Percentiles rank a stretch among this genome's conserved stretches.
Conservation (phyloP, 148 eudicot genomes). For the Vaccinium corymbosum region DNA sequence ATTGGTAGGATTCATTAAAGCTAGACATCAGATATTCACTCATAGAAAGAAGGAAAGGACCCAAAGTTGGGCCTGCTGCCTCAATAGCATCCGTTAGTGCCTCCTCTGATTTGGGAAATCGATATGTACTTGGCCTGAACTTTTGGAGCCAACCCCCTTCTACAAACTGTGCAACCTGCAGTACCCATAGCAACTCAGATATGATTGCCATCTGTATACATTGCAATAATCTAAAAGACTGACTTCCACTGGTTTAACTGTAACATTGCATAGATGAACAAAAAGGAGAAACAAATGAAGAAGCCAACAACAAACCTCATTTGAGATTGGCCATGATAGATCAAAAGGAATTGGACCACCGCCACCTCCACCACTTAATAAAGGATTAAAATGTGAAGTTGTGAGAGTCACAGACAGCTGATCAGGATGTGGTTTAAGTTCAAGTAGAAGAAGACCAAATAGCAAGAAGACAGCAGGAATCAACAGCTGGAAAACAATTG, state of each 20-base stretch:
- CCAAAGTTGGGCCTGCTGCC: constrained; percentile 86
- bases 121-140: constrained; percentile 53
- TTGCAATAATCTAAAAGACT: neutral
- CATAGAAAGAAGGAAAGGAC: constrained; percentile 81
- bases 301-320: constrained; percentile 43
- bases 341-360: constrained; percentile 95
- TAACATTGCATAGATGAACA: constrained; percentile 1
- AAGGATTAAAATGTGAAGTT: constrained; percentile 84
- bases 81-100: constrained; percentile 72
- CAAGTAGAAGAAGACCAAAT: constrained; percentile 75
- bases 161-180: constrained; percentile 69
- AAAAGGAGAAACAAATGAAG: constrained; percentile 5
- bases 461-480: constrained; percentile 86
- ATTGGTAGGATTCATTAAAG: constrained; percentile 85
- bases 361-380: constrained; percentile 86
- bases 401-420: constrained; percentile 76
- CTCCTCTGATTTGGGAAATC: constrained; percentile 77
- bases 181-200: neutral
- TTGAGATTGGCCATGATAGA: constrained; percentile 56
- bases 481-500: constrained; percentile 85
- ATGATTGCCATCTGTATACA: neutral
- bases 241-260: neutral
- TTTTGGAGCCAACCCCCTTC: constrained; percentile 93
- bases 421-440: constrained; percentile 89
- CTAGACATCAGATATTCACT: constrained; percentile 97